phyloP scores from a whole-genome alignment of 768 basidiomycete genomes.

The Psilocybe cubensis region DNA sequence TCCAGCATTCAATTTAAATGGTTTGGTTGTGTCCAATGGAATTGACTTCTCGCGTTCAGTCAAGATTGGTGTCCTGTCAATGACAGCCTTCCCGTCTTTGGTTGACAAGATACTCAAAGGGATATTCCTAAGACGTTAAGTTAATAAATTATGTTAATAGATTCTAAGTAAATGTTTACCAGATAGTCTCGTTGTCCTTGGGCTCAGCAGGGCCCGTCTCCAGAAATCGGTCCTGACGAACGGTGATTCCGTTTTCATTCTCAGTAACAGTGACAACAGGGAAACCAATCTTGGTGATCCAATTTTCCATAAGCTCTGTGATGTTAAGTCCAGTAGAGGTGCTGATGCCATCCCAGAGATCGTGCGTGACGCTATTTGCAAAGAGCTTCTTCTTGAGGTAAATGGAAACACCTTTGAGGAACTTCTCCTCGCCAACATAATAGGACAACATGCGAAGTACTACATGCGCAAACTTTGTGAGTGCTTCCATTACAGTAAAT shows the following conservation, averaged over 20 bases:
- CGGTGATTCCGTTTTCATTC: conserved; percentile 64
- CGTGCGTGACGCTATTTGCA: conserved; percentile 80
- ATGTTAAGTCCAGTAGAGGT: conserved; percentile 77
- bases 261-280: conserved; percentile 91
- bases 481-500: neutral
- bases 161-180: conserved; percentile 46
- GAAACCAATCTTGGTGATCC: conserved; percentile 89
- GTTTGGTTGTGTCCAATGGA: conserved; percentile 70
- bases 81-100: conserved; percentile 52
- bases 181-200: conserved; percentile 87
- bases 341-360: conserved; percentile 87
- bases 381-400: conserved; percentile 91
- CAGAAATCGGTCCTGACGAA: conserved; percentile 92
- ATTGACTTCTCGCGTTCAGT: conserved; percentile 69
- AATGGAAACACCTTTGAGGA: conserved; percentile 86
- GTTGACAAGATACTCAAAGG: conserved; percentile 76
- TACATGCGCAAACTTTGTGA: conserved; percentile 19
- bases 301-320: conserved; percentile 84
- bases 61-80: conserved; percentile 70
- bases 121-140: conserved; percentile 58
- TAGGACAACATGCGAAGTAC: conserved; percentile 94
- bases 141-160: neutral
- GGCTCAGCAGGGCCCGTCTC: conserved; percentile 79
- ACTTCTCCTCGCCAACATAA: conserved; percentile 87
- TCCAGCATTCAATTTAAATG: conserved; percentile 91